Evolutionary conservation across 176 grass and related monocot genomes (phyloP).

Genomic region (Oryza longistaminata): DNA sequence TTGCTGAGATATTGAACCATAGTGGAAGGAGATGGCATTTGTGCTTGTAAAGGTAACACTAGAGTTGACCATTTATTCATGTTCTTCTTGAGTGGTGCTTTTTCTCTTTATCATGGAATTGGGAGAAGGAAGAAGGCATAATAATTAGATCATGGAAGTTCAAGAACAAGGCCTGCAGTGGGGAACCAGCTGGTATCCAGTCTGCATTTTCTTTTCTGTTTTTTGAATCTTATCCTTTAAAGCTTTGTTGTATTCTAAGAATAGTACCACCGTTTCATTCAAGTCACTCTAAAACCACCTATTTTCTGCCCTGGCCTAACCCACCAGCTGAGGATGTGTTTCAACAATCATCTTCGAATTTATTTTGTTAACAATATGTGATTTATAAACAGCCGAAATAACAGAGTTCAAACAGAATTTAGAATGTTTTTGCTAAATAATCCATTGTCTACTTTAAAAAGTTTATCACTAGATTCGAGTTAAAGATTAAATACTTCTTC

Average conservation of each 20-base stretch:
- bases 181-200: not conserved
- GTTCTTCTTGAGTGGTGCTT: not conserved
- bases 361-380: not conserved
- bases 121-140: not conserved
- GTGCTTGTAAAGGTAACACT: not conserved
- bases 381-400: not conserved
- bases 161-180: not conserved
- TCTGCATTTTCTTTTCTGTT: not conserved
- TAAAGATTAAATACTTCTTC: not conserved
- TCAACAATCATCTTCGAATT: not conserved
- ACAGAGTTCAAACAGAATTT: not conserved
- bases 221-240: not conserved
- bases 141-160: not conserved
- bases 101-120: not conserved
- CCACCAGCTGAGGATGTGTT: not conserved
- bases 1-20: conserved; percentile 14
- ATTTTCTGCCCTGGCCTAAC: not conserved
- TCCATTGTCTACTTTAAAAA: not conserved
- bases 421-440: not conserved
- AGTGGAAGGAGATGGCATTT: not conserved
- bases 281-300: not conserved
- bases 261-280: not conserved
- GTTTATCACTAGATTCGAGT: not conserved
- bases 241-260: not conserved
- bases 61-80: not conserved